phyloP scores from a whole-genome alignment of 73 alveolate genomes.

The Tetrahymena borealis region DNA sequence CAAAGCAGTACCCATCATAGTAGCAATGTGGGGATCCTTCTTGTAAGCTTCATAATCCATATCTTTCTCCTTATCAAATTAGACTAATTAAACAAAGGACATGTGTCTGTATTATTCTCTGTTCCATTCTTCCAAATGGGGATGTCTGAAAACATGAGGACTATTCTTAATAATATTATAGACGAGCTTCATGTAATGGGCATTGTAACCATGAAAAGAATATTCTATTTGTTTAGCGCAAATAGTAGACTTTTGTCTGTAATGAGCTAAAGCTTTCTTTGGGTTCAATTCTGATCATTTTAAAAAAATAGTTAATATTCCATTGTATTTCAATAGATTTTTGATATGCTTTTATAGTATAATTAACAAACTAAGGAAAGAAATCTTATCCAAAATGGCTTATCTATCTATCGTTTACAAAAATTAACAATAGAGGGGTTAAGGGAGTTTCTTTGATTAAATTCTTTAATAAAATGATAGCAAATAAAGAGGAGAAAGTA shows the following conservation, averaged over 20 bases:
- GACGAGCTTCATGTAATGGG: background rate
- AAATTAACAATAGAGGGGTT: too few relatives aligned
- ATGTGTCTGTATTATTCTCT: background rate
- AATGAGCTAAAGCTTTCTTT: background rate
- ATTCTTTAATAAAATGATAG: background rate
- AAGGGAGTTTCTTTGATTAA: too few relatives aligned
- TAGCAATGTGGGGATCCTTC: conserved; percentile 28
- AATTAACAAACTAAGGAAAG: background rate
- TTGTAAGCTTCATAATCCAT: conserved; percentile 8
- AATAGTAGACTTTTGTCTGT: background rate
- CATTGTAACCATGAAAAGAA: background rate
- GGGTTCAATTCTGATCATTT: background rate
- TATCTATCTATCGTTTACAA: background rate
- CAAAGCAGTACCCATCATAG: conserved; percentile 15
- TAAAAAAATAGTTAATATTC: background rate
- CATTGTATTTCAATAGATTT: too few relatives aligned
- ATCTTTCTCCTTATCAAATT: background rate
- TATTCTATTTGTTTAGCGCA: background rate
- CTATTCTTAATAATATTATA: background rate
- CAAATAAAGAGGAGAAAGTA: background rate
- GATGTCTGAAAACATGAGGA: background rate
- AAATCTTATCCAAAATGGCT: background rate
- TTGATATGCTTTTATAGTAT: too few relatives aligned
- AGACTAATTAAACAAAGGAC: background rate
- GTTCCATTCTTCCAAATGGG: background rate